phyloP scores from a whole-genome alignment of 768 basidiomycete species.

The Kwoniella europaea region DNA sequence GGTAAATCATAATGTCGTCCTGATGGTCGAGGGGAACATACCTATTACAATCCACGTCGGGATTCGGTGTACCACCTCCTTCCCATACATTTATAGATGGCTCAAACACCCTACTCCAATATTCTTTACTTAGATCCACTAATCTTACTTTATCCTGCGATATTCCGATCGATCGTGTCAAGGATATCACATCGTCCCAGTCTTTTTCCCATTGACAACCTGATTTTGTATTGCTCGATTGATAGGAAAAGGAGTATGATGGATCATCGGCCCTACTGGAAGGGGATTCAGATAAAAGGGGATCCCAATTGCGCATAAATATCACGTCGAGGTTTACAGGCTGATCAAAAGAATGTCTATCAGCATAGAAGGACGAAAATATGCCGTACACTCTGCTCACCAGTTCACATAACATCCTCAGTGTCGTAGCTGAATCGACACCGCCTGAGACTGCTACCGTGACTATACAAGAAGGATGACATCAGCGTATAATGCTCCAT shows the following conservation, averaged over 20 bases:
- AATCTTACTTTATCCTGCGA: slow-evolving; percentile 23
- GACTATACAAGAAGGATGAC: slow-evolving; percentile 62
- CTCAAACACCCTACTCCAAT: slow-evolving; percentile 90
- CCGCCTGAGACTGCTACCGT: slow-evolving; percentile 94
- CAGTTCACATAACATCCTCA: slow-evolving; percentile 72
- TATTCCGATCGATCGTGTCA: slow-evolving; percentile 69
- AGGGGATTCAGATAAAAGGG: slow-evolving; percentile 43
- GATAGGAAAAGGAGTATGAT: slow-evolving; percentile 47
- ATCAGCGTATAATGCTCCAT: background rate
- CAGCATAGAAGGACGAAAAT: background rate
- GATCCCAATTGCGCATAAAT: slow-evolving; percentile 91
- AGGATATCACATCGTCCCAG: slow-evolving; percentile 84
- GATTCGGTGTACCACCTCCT: slow-evolving; percentile 81
- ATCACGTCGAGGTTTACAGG: slow-evolving; percentile 83
- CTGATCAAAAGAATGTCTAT: slow-evolving; percentile 57
- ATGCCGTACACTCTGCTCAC: slow-evolving; percentile 59
- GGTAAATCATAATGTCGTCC: background rate
- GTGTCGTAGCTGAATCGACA: slow-evolving; percentile 89
- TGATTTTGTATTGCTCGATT: slow-evolving; percentile 64
- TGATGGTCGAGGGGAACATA: background rate
- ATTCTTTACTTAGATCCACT: slow-evolving; percentile 83
- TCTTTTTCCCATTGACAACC: slow-evolving; percentile 96
- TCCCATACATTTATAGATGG: slow-evolving; percentile 81
- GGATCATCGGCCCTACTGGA: background rate
- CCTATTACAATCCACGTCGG: slow-evolving; percentile 88